Base-by-base conservation (phyloP, 768 basidiomycete genomes). In the Heimioporus sp. region DNA sequence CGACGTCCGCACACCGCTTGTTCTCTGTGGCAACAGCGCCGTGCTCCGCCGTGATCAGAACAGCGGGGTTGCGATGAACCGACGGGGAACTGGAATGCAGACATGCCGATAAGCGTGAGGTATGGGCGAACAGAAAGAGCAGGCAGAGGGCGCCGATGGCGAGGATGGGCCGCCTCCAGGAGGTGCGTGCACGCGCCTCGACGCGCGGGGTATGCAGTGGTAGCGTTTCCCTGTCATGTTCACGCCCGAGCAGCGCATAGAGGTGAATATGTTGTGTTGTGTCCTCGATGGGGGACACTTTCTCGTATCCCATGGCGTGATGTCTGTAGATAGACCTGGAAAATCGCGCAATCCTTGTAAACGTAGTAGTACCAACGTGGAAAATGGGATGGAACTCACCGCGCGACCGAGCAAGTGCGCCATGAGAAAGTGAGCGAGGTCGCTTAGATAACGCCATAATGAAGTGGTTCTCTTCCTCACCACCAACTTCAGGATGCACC, bases 1-100 rank as follows among this genome's bases (percentile, higher is more conserved):
- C 96, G 43, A 97, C 84, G 39, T 88, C 71, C 10, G 92, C 95
- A 68, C 96, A 98, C 17, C 83, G 72, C 57, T 80, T 77, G 68
- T 94, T 92, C 73, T 98, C 95, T 24, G 86, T 79, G 5, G 96
- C 92, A 16, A 98, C 94, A 0, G 93, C 96, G 5, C 90, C 96
- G 56, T 86, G 72, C 31, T 76, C 73, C 0, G 87, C 96, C 51
- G 77, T 64, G 31, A 80, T 75, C 32, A 85, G 73, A 57, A 81
- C 85, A 16, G 78, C 78, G 0, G 79, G 78, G 60, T 86, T 86
- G 28, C 78, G 68, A 21, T 38, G 2, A 17, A 50, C 38, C 28
- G 34, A 28, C 10, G 36, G 20, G 20, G 10, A 38, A 35, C 35
- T 16, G 11, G 5, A 28, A 28, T 13, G 21, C 2, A 34, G 44